A percentile compares a stretch with the other conserved stretches of the same genome.
These are phyloP conservation scores for Mycena vulgaris DNA, from an alignment of 768 basidiomycete genomes.

Conservation along the genomic window DNA sequence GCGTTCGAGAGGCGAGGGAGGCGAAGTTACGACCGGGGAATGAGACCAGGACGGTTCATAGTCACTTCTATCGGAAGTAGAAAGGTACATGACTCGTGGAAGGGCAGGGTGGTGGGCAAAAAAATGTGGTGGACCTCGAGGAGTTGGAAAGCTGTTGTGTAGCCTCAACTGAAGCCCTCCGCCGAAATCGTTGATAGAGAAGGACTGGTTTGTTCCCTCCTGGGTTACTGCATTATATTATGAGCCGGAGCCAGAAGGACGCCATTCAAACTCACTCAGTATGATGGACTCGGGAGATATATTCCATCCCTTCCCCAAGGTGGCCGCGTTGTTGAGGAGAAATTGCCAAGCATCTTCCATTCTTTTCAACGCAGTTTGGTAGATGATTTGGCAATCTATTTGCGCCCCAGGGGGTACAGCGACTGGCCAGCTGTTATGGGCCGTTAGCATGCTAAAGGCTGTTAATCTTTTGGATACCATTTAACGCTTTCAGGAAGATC, in stretches of 20 bases:
- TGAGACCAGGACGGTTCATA: constrained; percentile 31
- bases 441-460: background rate
- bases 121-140: background rate
- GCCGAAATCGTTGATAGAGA: constrained; percentile 30
- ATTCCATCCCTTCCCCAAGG: constrained; percentile 16
- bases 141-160: background rate
- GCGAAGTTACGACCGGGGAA: background rate
- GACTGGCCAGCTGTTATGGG: constrained; percentile 58
- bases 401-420: constrained; percentile 55
- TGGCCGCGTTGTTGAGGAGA: constrained; percentile 24
- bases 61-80: constrained; percentile 11
- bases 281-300: constrained; percentile 25
- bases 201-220: constrained; percentile 20
- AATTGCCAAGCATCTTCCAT: constrained; percentile 27
- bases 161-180: constrained; percentile 9
- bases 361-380: constrained; percentile 34
- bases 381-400: constrained; percentile 56
- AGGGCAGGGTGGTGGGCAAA: background rate
- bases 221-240: constrained; percentile 14
- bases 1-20: constrained; percentile 13
- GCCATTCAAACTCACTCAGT: constrained; percentile 2
- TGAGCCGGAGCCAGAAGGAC: background rate
- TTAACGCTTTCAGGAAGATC: constrained; percentile 49
- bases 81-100: constrained; percentile 26
- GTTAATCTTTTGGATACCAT: constrained; percentile 45